Conservation (phyloP, 345 rosid species). For the Abelmoschus esculentus region DNA sequence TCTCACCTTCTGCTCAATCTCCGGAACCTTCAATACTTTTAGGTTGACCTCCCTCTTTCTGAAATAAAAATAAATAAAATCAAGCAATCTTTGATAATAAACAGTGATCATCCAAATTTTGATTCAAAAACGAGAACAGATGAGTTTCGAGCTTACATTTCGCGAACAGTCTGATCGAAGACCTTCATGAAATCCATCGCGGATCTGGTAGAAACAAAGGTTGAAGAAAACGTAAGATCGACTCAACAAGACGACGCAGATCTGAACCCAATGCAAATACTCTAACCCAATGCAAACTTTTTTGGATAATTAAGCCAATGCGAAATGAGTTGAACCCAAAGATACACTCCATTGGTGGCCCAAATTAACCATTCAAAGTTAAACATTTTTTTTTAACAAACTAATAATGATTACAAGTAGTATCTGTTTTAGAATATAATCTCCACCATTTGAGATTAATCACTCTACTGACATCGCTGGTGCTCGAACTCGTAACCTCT, state of each 20-base stretch:
- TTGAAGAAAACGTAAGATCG: not conserved
- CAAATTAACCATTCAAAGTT: no score
- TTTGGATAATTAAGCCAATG: not conserved
- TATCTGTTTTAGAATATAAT: no score
- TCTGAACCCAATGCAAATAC: not conserved
- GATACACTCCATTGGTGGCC: not conserved
- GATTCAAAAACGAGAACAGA: not conserved
- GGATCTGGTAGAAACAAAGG: not conserved
- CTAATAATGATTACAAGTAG: no score
- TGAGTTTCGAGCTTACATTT: constrained; percentile 49
- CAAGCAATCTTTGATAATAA: constrained; percentile 5
- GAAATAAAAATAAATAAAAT: constrained; percentile 12
- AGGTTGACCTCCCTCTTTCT: constrained; percentile 97
- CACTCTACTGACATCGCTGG: no score
- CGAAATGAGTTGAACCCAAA: not conserved
- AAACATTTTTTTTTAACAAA: no score
- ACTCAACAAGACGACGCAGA: not conserved
- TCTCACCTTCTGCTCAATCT: constrained; percentile 29
- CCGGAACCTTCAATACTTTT: constrained; percentile 88
- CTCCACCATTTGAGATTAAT: no score
- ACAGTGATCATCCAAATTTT: not conserved
- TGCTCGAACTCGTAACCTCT: no score
- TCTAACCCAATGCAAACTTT: no score
- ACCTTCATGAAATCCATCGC: constrained; percentile 36
- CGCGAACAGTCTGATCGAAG: constrained; percentile 92